A percentile compares a stretch with the other conserved stretches of the same genome.
Conservation (phyloP, 768 basidiomycete genomes). For the Lactifluus piperatus region DNA sequence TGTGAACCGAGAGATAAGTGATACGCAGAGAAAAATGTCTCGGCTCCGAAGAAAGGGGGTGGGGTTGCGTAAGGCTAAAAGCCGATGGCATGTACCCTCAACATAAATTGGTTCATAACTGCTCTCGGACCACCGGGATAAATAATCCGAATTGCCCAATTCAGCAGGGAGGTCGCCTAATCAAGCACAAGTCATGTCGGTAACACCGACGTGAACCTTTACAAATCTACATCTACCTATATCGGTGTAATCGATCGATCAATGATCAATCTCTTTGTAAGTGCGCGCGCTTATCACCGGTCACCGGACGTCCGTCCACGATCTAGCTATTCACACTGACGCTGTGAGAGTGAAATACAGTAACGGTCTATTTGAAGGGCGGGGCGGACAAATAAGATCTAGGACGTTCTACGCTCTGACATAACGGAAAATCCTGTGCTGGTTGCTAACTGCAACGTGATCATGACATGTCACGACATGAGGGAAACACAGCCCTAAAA, state of each 20-base stretch:
- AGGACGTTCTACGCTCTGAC: not conserved
- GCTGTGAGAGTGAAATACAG: too few relatives aligned
- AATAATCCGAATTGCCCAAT: not conserved
- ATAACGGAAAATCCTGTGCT: not conserved
- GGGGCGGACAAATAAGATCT: too few relatives aligned
- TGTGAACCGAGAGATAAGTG: too few relatives aligned
- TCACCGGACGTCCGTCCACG: too few relatives aligned
- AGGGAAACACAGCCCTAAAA: not conserved
- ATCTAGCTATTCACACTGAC: too few relatives aligned
- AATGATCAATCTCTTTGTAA: not conserved
- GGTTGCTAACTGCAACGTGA: not conserved
- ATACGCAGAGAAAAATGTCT: not conserved
- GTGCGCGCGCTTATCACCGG: too few relatives aligned
- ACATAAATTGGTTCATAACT: too few relatives aligned
- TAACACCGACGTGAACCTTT: not conserved
- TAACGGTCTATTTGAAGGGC: too few relatives aligned
- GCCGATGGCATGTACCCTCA: too few relatives aligned
- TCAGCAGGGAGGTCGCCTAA: conserved; percentile 1
- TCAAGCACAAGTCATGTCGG: not conserved
- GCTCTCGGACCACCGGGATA: too few relatives aligned
- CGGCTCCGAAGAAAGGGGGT: not conserved
- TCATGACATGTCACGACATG: not conserved
- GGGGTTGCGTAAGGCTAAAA: too few relatives aligned
- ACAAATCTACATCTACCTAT: not conserved
- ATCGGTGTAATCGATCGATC: conserved; percentile 1